Percentiles rank a stretch among this genome's conserved stretches.
phyloP scores from a whole-genome alignment of 225 moss, liverwort and hornwort genomes.

The Thuidium tamariscinum region DNA sequence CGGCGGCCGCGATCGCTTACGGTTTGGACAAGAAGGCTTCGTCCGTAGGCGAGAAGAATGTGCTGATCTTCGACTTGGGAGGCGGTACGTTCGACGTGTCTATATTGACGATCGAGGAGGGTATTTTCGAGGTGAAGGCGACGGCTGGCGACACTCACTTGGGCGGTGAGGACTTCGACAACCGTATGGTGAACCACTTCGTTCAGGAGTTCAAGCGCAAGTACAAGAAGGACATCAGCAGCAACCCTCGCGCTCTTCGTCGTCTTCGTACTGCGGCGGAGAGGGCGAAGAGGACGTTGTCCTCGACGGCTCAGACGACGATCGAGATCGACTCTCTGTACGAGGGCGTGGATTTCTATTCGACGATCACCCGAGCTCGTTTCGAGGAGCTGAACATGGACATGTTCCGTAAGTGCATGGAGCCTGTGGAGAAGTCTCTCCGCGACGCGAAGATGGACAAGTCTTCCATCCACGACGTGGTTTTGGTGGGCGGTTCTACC shows the following conservation, averaged over 20 bases:
- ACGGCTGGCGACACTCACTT: slow-evolving; percentile 19
- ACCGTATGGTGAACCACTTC: slow-evolving; percentile 40
- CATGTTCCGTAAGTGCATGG: slow-evolving; percentile 29
- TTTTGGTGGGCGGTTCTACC: slow-evolving; percentile 23
- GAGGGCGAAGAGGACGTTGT: slow-evolving; percentile 27
- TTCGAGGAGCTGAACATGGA: slow-evolving; percentile 27
- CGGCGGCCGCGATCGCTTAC: slow-evolving; percentile 25
- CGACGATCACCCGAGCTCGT: slow-evolving; percentile 7
- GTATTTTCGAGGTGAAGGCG: slow-evolving; percentile 24
- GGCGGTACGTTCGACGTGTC: slow-evolving; percentile 33
- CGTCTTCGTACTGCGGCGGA: slow-evolving; percentile 22
- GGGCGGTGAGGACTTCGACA: slow-evolving; percentile 22
- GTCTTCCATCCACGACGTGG: not conserved
- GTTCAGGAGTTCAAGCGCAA: slow-evolving; percentile 33
- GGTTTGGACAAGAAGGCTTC: slow-evolving; percentile 32
- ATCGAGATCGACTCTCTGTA: slow-evolving; percentile 23
- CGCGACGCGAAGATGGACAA: slow-evolving; percentile 22
- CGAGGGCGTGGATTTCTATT: slow-evolving; percentile 20
- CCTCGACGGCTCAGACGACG: slow-evolving; percentile 22
- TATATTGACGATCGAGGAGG: slow-evolving; percentile 24
- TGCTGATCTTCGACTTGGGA: slow-evolving; percentile 11
- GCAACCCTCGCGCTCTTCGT: slow-evolving; percentile 19
- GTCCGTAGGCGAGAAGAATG: slow-evolving; percentile 14
- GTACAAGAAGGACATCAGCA: slow-evolving; percentile 25
- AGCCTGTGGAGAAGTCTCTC: slow-evolving; percentile 10